These are phyloP conservation scores for Epichloe sylvatica DNA, from an alignment of 2,329 filamentous ascomycete genomes.

Conservation along the genomic window DNA sequence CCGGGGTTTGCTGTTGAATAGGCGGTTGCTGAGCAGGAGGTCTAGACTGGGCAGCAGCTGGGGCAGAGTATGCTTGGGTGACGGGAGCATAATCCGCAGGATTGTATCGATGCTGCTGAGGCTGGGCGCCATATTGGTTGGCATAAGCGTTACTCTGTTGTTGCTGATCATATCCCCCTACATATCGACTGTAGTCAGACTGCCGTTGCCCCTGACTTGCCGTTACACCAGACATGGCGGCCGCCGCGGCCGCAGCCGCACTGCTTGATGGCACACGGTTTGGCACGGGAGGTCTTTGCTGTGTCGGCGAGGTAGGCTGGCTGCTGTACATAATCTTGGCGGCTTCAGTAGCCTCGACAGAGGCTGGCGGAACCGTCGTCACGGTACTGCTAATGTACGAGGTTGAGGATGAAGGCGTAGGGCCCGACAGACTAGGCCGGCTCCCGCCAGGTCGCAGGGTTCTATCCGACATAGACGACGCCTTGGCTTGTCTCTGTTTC, in stretches of 20 bases:
- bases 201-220: conserved; percentile 21
- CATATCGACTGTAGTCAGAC: conserved; percentile 22
- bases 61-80: conserved; percentile 29
- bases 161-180: conserved; percentile 19
- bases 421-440: conserved; percentile 31
- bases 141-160: conserved; percentile 24
- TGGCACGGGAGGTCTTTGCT: conserved; percentile 35
- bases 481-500: conserved; percentile 52
- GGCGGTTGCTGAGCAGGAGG: conserved; percentile 14
- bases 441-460: conserved; percentile 45
- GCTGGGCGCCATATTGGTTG: conserved; percentile 18
- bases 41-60: conserved; percentile 18
- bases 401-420: conserved; percentile 20
- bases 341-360: conserved; percentile 42
- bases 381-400: conserved; percentile 20
- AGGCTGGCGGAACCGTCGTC: conserved; percentile 4
- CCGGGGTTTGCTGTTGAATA: conserved; percentile 17
- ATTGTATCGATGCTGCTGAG: conserved; percentile 52
- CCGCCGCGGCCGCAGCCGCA: conserved; percentile 43
- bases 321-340: conserved; percentile 48
- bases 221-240: conserved; percentile 39
- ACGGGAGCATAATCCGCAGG: conserved; percentile 61
- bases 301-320: conserved; percentile 37
- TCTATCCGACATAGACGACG: conserved; percentile 45
- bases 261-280: conserved; percentile 40